Base-by-base conservation (phyloP, 192 early-diverging fungal genomes). In the Irineochytrium annulatum region DNA sequence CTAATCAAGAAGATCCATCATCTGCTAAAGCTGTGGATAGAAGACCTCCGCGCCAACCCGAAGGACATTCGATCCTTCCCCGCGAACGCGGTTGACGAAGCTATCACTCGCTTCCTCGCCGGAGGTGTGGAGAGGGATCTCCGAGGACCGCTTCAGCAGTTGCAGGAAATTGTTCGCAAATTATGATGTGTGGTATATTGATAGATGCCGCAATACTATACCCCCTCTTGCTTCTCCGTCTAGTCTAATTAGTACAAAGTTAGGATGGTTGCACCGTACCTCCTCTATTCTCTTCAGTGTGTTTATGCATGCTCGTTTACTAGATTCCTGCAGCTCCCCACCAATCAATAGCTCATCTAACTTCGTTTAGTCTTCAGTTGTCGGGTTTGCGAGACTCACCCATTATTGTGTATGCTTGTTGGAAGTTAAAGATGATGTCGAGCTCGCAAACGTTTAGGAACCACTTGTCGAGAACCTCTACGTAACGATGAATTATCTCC, bases 391-490 rank as follows among this genome's bases (percentile, higher is more conserved):
- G 29, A 0, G 53, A 13, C 62, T 43, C 43, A 69, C 67, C 72
- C 31, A 80, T 71, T 37, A 80, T 80, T 34, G 71, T 70, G 59
- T 80, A 80, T 5, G 78, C 78, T 66, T 80, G 78, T 64, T 99
- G 91, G 75, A 95, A 99, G 77, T 97, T 91, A 82, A 97, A 98
- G 58, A 98, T 97, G 55, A 98, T 82, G 71, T 98, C 96, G 46
- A 98, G 77, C 60, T 98, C 96, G 70, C 93, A 91, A 0, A 94
- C 93, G 67, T 95, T 98, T 60, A 91, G 85, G 77, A 99, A 99
- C 75, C 92, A 95, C 58, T 94, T 86, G 75, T 99, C 97, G 43
- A 99, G 71, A 16, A 97, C 86, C 71, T 99, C 94, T 27, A 99
- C 95, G 70, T 95, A 99, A 43, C 97, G 89, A 51, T 99, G 97